phyloP scores from a whole-genome alignment of 176 grass and related monocot genomes.

The Aegilops umbellulata region DNA sequence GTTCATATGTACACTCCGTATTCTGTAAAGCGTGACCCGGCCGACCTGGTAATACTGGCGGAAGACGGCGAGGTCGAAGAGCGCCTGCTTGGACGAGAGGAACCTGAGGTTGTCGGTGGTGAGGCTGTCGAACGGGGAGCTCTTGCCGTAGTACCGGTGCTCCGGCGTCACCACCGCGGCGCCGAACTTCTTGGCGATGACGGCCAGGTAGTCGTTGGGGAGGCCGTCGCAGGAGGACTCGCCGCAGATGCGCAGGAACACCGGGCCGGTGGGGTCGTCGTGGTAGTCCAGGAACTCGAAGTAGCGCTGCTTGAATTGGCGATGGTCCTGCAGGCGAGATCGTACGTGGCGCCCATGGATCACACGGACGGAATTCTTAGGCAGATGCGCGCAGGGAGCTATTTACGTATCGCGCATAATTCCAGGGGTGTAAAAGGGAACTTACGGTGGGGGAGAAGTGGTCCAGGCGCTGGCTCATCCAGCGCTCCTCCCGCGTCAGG shows the following conservation, averaged over 20 bases:
- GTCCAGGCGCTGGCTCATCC: slow-evolving; percentile 86
- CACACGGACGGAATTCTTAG: background rate
- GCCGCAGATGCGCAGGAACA: slow-evolving; percentile 90
- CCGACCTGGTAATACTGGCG: slow-evolving; percentile 81
- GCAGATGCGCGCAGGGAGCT: background rate
- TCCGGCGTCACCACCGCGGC: slow-evolving; percentile 83
- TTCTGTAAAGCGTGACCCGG: background rate
- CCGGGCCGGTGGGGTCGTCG: slow-evolving; percentile 40
- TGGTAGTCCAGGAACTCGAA: slow-evolving; percentile 82
- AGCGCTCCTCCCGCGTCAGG: slow-evolving; percentile 63
- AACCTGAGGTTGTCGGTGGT: slow-evolving; percentile 75
- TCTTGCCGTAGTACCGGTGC: slow-evolving; percentile 97
- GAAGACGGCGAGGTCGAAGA: slow-evolving; percentile 93
- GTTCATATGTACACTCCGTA: background rate
- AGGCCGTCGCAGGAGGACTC: slow-evolving; percentile 82
- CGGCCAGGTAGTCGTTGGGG: slow-evolving; percentile 75
- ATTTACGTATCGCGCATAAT: background rate
- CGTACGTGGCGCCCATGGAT: background rate
- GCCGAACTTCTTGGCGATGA: slow-evolving; percentile 92
- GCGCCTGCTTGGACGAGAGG: slow-evolving; percentile 95
- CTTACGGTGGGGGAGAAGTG: slow-evolving; percentile 91
- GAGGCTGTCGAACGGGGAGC: slow-evolving; percentile 72
- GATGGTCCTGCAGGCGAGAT: slow-evolving; percentile 57
- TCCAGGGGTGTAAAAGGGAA: background rate
- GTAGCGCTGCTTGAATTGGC: slow-evolving; percentile 74